Evolutionary conservation across 139 green algal species (phyloP), one percentile per base, ranked within the genome.

Genomic region (Chlorella sp.): DNA sequence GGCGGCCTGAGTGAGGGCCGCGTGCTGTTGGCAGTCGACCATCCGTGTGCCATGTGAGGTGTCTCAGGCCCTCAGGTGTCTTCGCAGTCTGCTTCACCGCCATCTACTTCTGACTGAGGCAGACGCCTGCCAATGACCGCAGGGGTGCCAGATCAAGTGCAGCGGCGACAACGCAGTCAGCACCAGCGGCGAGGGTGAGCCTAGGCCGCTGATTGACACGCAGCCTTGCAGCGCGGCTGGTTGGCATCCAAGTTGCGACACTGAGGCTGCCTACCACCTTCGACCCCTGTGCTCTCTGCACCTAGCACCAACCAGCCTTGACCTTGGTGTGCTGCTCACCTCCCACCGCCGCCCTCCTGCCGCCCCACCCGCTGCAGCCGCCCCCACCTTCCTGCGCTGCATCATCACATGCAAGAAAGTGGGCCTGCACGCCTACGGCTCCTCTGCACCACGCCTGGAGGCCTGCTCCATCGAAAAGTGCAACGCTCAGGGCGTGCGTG

Each of bases 111-210:
- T n/a, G n/a, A n/a, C n/a, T n/a, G n/a, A n/a, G n/a, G n/a, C n/a
- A n/a, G n/a, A n/a, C n/a, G n/a, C n/a, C n/a, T n/a, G n/a, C n/a
- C n/a, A n/a, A n/a, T 60, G 51, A 60, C 51, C 14, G 51, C 51
- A 60, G 67, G 74, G 89, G 60, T 93, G 86, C 87, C 58, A 60
- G 40, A 85, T 95, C 41, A 91, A 88, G 84, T 93, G 88, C 85
- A 89, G 73, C 38, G 92, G 92, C 17, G 90, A 93, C 81, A 87
- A 94, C 73, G 89, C 74, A 9, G 44, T 95, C 14, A 88, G 90
- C 81, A 68, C 89, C 13, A 51, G n/a, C 2, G 90, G 87, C 26
- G 32, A 44, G n/a, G 76, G 80, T 85, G 65, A 41, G 65, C n/a
- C n/a, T 69, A 54, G 5, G 24, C 36, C 48, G 64, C 13, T 20